Evolutionary conservation across 371 early-diverging fungal genomes (phyloP).

Genomic region (Mucor lusitanicus): DNA sequence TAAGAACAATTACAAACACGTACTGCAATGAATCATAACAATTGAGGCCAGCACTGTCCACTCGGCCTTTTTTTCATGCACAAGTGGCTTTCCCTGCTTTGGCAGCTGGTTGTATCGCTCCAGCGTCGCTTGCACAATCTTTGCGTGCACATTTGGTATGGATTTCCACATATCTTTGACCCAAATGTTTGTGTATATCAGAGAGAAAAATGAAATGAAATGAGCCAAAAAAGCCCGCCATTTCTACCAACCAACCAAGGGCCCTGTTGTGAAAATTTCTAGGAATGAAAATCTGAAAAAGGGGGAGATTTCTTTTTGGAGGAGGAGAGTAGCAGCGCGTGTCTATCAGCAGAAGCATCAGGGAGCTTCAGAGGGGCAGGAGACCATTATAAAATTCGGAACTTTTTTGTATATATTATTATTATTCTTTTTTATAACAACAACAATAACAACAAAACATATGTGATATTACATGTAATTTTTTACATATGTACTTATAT

Average conservation of each 20-base stretch:
- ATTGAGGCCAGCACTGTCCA: slow-evolving; percentile 89
- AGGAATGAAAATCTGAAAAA: background rate
- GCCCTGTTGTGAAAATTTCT: background rate
- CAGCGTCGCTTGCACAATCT: slow-evolving; percentile 31
- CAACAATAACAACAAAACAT: background rate
- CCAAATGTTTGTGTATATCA: background rate
- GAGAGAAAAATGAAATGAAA: slow-evolving; percentile 1
- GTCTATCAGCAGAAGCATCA: background rate
- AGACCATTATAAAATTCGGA: slow-evolving; percentile 3
- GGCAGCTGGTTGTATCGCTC: slow-evolving; percentile 51
- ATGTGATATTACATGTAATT: background rate
- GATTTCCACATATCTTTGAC: slow-evolving; percentile 18
- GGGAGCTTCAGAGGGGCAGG: background rate
- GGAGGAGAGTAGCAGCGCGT: background rate
- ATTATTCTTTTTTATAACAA: background rate
- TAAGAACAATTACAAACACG: background rate
- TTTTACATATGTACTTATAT: background rate
- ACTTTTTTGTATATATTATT: background rate
- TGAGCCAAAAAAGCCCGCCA: slow-evolving; percentile 6
- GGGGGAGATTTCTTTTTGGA: background rate
- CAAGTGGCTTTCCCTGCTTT: slow-evolving; percentile 72
- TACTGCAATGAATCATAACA: slow-evolving; percentile 40
- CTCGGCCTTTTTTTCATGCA: slow-evolving; percentile 57
- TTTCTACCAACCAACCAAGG: background rate
- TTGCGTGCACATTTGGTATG: slow-evolving; percentile 31